Evolutionary conservation across 2,329 filamentous ascomycete genomes (phyloP).

Genomic region (Xylaria digitata): DNA sequence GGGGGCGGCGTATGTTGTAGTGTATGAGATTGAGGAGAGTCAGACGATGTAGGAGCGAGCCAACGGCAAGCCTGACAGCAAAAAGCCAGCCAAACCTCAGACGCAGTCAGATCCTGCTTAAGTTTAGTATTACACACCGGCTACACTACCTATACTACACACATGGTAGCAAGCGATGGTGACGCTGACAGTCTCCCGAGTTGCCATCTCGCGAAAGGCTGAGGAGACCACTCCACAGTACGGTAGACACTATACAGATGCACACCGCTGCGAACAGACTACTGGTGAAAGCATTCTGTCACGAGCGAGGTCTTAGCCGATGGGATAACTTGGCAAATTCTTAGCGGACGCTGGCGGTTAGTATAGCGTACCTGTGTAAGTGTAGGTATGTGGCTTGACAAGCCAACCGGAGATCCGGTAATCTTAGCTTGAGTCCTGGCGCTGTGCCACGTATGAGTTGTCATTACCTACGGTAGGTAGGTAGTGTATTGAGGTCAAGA

Average conservation of each 20-base stretch:
- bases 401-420: conserved; percentile 16
- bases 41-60: conserved; percentile 7
- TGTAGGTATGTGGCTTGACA: conserved; percentile 1
- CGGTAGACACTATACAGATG: too few relatives aligned
- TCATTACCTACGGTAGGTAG: background rate
- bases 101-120: conserved; percentile 28
- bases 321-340: conserved; percentile 12
- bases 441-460: background rate
- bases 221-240: background rate
- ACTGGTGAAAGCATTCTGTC: background rate
- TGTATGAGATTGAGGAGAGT: background rate
- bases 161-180: conserved; percentile 14
- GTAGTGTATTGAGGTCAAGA: background rate
- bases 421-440: conserved; percentile 10
- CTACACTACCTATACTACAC: background rate
- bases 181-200: conserved; percentile 23
- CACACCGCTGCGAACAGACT: background rate
- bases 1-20: conserved; percentile 3
- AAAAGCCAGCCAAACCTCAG: conserved; percentile 1
- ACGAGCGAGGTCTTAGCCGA: conserved; percentile 3
- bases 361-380: background rate
- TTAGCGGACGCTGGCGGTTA: conserved; percentile 7
- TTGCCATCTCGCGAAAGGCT: conserved; percentile 15
- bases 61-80: conserved; percentile 7
- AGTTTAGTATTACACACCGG: conserved; percentile 1